These are phyloP conservation scores for Melastoma candidum DNA, from an alignment of 441 rosid genomes.

Conservation along the genomic window DNA sequence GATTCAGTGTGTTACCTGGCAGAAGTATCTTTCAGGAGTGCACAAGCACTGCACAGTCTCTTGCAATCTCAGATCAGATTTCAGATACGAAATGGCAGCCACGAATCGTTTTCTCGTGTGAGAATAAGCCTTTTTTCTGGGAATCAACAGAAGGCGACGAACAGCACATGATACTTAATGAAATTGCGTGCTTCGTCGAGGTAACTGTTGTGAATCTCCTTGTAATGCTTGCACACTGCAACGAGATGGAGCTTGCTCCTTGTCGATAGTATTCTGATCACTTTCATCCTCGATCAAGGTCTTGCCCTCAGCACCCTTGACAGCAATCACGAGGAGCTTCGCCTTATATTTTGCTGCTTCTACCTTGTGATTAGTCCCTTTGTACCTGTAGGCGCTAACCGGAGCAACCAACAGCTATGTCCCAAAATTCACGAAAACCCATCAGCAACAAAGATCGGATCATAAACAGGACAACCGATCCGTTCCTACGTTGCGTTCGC, in stretches of 20 bases:
- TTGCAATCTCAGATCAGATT: constrained; percentile 28
- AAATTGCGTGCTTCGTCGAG: constrained; percentile 34
- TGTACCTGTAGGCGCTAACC: constrained; percentile 84
- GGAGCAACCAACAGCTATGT: constrained; percentile 73
- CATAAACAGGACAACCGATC: background rate
- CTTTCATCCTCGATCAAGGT: constrained; percentile 41
- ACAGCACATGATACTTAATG: too few relatives aligned
- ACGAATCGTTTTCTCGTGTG: background rate
- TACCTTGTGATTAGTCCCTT: constrained; percentile 50
- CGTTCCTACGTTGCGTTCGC: constrained; percentile 41
- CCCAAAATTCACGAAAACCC: background rate
- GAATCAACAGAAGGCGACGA: background rate
- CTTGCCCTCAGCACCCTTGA: constrained; percentile 31
- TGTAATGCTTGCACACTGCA: constrained; percentile 36
- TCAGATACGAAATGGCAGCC: constrained; percentile 40
- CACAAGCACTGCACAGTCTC: constrained; percentile 56
- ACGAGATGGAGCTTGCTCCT: constrained; percentile 69
- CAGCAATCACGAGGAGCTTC: constrained; percentile 29
- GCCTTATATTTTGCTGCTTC: constrained; percentile 59
- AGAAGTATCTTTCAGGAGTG: constrained; percentile 52
- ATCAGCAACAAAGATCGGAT: background rate
- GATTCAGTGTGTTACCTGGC: constrained; percentile 34
- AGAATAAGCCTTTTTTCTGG: background rate
- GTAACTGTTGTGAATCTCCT: constrained; percentile 34
- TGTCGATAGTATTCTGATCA: constrained; percentile 53